Evolutionary conservation across 176 grass and related monocot genomes (phyloP), one percentile per base, ranked within the genome.

Genomic region (Juncus inflexus): DNA sequence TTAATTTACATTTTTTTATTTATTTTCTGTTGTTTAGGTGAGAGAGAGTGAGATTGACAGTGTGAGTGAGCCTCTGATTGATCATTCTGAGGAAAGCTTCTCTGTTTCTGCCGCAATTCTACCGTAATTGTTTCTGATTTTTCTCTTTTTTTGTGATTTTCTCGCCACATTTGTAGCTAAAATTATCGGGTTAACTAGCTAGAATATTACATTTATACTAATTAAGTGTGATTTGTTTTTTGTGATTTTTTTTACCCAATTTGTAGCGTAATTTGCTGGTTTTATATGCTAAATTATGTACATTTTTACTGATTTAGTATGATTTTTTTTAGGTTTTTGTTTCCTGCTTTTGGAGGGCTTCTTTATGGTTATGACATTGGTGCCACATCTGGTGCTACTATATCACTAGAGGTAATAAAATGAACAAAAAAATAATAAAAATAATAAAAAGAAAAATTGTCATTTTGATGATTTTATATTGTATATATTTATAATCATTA

Each of bases 361-460:
- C 92, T 97, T 9, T 97, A 91, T 82, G 92, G 92, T 45, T 97
- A 97, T 58, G 92, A 97, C 71, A 91, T 97, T 41, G 92, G 87
- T 9, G 92, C 87, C 15, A 97, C 92, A 42, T 97, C 92, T 8
- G 85, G 92, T 41, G 92, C 92, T 51, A 86, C 88, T 54, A 91
- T 97, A 70, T 91, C 87, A 9, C 70, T 96, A 41, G 69, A 86
- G 81, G 92, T 96, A 79, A 9, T 38, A 6, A 52, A 28, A 5
- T n/a, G n/a, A n/a, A n/a, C n/a, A n/a, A n/a, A n/a, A n/a, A n/a
- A n/a, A n/a, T n/a, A 13, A 15, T 12, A 52, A 54, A 14, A 3
- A 63, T 69, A 63, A n/a, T n/a, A n/a, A n/a, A n/a, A n/a, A n/a
- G 19, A 5, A 70, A 38, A 3, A 3, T 0, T 49, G 12, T 40